Percentiles rank a stretch among this genome's conserved stretches.
These are phyloP conservation scores for Pisolithus tinctorius DNA, from an alignment of 768 basidiomycete species.

Conservation along the genomic window DNA sequence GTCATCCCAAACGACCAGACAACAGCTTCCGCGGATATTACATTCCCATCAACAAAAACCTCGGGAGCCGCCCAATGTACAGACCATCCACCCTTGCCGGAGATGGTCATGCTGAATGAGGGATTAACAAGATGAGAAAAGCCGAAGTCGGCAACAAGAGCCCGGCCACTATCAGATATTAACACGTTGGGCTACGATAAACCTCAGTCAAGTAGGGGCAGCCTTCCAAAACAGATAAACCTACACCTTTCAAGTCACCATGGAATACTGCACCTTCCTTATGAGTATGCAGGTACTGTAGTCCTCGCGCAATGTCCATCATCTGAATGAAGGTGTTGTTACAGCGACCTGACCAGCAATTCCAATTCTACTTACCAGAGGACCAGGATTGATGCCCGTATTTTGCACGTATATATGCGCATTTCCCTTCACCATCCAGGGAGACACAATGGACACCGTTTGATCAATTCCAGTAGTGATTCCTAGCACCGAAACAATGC, in stretches of 20 bases:
- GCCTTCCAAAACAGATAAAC: no score
- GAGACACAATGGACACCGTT: background rate
- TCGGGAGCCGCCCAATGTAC: background rate
- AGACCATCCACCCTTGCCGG: background rate
- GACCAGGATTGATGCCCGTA: background rate
- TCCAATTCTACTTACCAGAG: background rate
- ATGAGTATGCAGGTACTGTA: conserved; percentile 30
- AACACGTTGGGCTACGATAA: background rate
- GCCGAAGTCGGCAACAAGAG: background rate
- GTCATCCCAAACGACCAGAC: background rate
- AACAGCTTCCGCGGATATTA: background rate
- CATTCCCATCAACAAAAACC: background rate
- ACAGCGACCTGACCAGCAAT: background rate
- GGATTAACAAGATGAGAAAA: background rate
- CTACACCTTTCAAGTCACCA: background rate
- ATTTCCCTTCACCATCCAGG: background rate
- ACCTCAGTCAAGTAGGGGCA: background rate
- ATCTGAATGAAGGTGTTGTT: conserved; percentile 15
- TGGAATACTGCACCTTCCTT: conserved; percentile 23
- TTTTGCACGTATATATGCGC: background rate
- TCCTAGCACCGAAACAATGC: background rate
- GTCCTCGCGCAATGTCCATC: conserved; percentile 29
- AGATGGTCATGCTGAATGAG: background rate
- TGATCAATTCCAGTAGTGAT: background rate
- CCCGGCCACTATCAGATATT: background rate